phyloP scores from a whole-genome alignment of 2,329 filamentous ascomycete genomes.

The Epicoccum sorghinum region DNA sequence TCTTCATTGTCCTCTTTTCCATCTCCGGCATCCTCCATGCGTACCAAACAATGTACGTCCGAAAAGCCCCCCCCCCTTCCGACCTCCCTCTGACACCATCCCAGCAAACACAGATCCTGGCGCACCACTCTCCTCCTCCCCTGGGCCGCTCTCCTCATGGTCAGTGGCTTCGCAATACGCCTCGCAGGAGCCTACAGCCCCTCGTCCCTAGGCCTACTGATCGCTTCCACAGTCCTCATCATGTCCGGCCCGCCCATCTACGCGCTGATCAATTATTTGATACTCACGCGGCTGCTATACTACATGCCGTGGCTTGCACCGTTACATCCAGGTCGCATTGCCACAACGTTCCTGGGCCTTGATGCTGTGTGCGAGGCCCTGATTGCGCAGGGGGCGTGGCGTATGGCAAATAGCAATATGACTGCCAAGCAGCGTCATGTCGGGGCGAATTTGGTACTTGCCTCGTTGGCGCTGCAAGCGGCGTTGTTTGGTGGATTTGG shows the following conservation, averaged over 20 bases:
- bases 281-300: conserved; percentile 64
- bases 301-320: conserved; percentile 67
- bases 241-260: conserved; percentile 60
- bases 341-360: conserved; percentile 63
- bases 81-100: background rate
- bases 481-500: conserved; percentile 58
- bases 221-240: conserved; percentile 50
- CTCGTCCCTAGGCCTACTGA: conserved; percentile 49
- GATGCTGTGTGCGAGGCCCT: conserved; percentile 59
- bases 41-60: conserved; percentile 62
- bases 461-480: conserved; percentile 58
- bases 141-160: conserved; percentile 61
- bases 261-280: conserved; percentile 66
- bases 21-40: conserved; percentile 56
- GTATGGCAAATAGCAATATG: conserved; percentile 50
- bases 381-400: conserved; percentile 58
- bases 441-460: conserved; percentile 56
- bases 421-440: conserved; percentile 46
- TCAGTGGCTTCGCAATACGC: conserved; percentile 61
- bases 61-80: background rate
- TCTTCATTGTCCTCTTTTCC: conserved; percentile 58
- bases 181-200: conserved; percentile 61
- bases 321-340: conserved; percentile 62
- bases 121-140: conserved; percentile 61
- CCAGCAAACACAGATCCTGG: conserved; percentile 63